These are phyloP conservation scores for Plenodomus biglobosus DNA, from an alignment of 2,329 filamentous ascomycete species.

Conservation along the genomic window DNA sequence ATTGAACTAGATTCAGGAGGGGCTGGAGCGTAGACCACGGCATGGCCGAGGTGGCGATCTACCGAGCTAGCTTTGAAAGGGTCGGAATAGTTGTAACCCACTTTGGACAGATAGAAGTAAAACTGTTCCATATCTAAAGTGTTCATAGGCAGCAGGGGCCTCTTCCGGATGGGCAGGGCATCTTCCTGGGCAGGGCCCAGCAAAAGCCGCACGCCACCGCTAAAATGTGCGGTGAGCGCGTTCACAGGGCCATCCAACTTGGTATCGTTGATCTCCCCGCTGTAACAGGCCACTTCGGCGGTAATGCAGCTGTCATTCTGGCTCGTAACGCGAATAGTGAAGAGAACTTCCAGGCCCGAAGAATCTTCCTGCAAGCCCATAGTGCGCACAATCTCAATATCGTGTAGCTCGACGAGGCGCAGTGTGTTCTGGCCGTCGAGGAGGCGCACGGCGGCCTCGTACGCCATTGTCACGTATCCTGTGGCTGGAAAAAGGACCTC, in stretches of 20 bases:
- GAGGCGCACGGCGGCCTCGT: slow-evolving; percentile 17
- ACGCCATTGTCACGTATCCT: slow-evolving; percentile 48
- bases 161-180: background rate
- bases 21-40: background rate
- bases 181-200: background rate
- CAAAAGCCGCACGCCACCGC: background rate
- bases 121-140: background rate
- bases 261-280: too few relatives aligned
- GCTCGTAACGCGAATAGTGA: background rate
- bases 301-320: background rate
- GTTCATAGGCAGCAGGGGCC: background rate
- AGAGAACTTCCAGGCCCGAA: slow-evolving; percentile 3
- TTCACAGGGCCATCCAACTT: too few relatives aligned
- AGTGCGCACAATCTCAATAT: background rate
- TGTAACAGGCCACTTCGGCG: background rate
- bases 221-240: too few relatives aligned
- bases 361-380: slow-evolving; percentile 14
- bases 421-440: background rate
- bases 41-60: slow-evolving; percentile 20
- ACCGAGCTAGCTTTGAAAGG: background rate
- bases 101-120: background rate
- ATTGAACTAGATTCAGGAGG: background rate
- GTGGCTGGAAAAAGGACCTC: slow-evolving; percentile 50
- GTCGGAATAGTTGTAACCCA: background rate
- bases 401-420: background rate